Conservation (phyloP, 2,329 filamentous ascomycete genomes). For the Pseudogymnoascus sp. region DNA sequence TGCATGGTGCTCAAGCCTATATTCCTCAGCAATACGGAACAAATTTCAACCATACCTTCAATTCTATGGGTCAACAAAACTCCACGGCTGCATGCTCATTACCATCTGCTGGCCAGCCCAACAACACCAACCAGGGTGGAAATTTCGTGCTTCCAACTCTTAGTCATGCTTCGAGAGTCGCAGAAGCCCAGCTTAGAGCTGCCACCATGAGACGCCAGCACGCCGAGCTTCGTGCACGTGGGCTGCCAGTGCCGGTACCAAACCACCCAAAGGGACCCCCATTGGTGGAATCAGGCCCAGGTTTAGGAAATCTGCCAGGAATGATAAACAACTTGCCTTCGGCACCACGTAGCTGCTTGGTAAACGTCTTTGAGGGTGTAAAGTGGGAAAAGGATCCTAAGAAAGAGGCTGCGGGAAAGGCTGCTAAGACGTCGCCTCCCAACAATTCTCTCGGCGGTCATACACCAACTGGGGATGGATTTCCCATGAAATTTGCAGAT, state of each 20-base stretch:
- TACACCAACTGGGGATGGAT: not conserved
- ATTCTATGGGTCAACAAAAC: slow-evolving; percentile 1
- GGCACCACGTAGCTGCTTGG: not conserved
- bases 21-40: not conserved
- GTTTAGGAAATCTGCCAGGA: not conserved
- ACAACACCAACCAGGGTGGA: not conserved
- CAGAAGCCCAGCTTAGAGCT: slow-evolving; percentile 4
- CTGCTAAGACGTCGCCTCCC: not conserved
- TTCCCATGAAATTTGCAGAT: not conserved
- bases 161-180: not conserved
- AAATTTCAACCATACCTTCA: slow-evolving; percentile 1
- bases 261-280: not conserved
- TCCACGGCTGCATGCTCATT: not conserved
- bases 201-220: slow-evolving; percentile 7
- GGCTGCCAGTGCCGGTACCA: not conserved
- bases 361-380: not conserved
- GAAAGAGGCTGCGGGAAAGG: not conserved
- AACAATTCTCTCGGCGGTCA: not conserved
- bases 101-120: not conserved
- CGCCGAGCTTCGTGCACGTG: not conserved
- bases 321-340: not conserved
- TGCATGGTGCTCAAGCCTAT: not conserved
- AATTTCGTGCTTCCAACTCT: not conserved
- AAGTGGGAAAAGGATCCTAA: not conserved
- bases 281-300: not conserved